Base-by-base conservation (phyloP, 202 grass and related monocot species). In the Setaria viridis region DNA sequence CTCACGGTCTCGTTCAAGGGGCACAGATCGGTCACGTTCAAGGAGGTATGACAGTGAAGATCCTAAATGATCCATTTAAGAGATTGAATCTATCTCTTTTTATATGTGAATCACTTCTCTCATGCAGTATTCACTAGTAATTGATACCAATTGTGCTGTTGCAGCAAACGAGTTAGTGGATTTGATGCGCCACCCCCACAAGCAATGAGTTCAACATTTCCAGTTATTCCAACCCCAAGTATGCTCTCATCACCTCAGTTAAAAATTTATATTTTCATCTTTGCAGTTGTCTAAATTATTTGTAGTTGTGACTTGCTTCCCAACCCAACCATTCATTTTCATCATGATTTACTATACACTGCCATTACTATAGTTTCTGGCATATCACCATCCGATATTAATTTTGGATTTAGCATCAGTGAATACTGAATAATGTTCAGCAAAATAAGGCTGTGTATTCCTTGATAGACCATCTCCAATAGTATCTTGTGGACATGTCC, bases 131-230 rank as follows among this genome's bases (percentile, higher is more conserved):
- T 87, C 30, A 69, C 50, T 90, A 74, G 20, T 84, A 58, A 83
- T 54, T 75, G 76, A 87, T 81, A 76, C 56, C 45, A n/a, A 72
- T 79, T 84, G 25, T 69, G 21, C 76, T 82, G 74, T 66, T 87
- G 34, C 93, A 96, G 93, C 87, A 99, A 99, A 80, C 84, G 97
- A 47, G 87, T 93, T 73, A 99, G 97, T 83, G 97, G 97, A 58
- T 99, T 99, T 29, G 97, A 99, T 87, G 93, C 86, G 49, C 97
- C 97, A 81, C 83, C 90, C 72, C 20, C 76, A 2, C 81, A 91
- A 88, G 53, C 92, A 60, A 21, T 97, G 70, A 47, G 91, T 79
- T 91, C 92, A 72, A 21, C 79, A 57, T 84, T 88, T 19, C 72
- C 89, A 60, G 25, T 78, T 51, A 54, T 88, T 78, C 81, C 89